Evolutionary conservation across 169 alveolate species (phyloP).

Genomic region (Plasmodium gallinaceum): DNA sequence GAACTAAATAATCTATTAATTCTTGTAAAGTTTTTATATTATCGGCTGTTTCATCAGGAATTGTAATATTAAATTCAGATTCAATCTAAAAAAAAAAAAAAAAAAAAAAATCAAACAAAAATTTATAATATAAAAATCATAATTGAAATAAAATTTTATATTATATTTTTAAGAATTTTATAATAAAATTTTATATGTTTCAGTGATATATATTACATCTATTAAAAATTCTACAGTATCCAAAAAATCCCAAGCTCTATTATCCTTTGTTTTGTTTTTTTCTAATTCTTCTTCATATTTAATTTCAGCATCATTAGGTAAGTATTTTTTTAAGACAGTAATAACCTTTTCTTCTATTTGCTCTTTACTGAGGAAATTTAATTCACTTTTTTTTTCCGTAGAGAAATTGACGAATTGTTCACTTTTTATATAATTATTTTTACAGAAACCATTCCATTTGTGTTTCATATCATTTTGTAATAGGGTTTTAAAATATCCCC

Average conservation of each 20-base stretch:
- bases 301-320: constrained; percentile 45
- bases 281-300: constrained; percentile 74
- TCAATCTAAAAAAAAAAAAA: constrained; percentile 36
- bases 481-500: constrained; percentile 31
- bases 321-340: constrained; percentile 61
- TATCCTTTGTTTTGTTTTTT: constrained; percentile 69
- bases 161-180: not conserved
- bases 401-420: constrained; percentile 22
- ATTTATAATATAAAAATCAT: not conserved
- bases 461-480: constrained; percentile 43
- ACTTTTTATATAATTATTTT: constrained; percentile 15
- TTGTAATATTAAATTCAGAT: constrained; percentile 76
- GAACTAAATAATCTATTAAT: constrained; percentile 71
- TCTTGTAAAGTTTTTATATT: constrained; percentile 72
- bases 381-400: constrained; percentile 36
- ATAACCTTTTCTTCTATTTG: constrained; percentile 72
- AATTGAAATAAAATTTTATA: not conserved
- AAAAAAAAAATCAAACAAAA: constrained; percentile 7
- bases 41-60: constrained; percentile 77
- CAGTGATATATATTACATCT: constrained; percentile 39
- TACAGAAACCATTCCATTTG: constrained; percentile 10
- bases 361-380: constrained; percentile 34
- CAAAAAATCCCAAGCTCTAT: constrained; percentile 74
- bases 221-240: constrained; percentile 76
- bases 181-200: not conserved